Conservation (phyloP, 2,329 filamentous ascomycete genomes). For the Botryotinia narcissicola region DNA sequence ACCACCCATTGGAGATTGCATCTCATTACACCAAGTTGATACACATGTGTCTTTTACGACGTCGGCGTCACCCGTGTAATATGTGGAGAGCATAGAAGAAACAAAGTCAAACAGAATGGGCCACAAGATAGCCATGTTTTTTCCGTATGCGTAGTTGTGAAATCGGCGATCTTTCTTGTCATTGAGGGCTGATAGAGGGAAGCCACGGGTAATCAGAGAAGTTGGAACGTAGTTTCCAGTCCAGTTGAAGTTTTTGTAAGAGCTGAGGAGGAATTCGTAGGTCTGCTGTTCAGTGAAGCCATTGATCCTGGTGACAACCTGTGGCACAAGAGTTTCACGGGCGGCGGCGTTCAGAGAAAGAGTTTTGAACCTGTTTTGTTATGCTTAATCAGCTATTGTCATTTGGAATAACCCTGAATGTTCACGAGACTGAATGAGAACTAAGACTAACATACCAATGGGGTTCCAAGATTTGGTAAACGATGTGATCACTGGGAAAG, state of each 20-base stretch:
- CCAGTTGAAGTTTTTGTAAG: conserved; percentile 23
- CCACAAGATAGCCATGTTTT: conserved; percentile 48
- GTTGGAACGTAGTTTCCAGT: conserved; percentile 44
- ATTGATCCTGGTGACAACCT: conserved; percentile 13
- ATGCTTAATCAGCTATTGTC: neutral
- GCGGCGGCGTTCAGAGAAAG: conserved; percentile 19
- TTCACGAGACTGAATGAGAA: neutral
- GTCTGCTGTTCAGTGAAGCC: conserved; percentile 16
- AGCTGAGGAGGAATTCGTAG: conserved; percentile 17
- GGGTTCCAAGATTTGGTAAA: conserved; percentile 19
- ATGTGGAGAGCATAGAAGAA: conserved; percentile 39
- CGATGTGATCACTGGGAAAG: conserved; percentile 20
- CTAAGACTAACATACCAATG: conserved; percentile 13
- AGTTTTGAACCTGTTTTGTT: conserved; percentile 16
- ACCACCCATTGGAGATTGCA: conserved; percentile 40
- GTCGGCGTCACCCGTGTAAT: conserved; percentile 38
- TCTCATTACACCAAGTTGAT: conserved; percentile 43
- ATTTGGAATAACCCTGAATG: neutral
- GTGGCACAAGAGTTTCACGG: neutral
- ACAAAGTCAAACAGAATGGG: conserved; percentile 45
- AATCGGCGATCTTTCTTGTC: conserved; percentile 39
- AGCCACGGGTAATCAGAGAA: conserved; percentile 46
- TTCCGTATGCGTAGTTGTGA: conserved; percentile 50
- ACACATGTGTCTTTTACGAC: conserved; percentile 40
- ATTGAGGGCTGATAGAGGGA: conserved; percentile 40